These are phyloP conservation scores for Cyclotella choctawhatcheeana DNA, from an alignment of 108 stramenopile species.

Conservation along the genomic window DNA sequence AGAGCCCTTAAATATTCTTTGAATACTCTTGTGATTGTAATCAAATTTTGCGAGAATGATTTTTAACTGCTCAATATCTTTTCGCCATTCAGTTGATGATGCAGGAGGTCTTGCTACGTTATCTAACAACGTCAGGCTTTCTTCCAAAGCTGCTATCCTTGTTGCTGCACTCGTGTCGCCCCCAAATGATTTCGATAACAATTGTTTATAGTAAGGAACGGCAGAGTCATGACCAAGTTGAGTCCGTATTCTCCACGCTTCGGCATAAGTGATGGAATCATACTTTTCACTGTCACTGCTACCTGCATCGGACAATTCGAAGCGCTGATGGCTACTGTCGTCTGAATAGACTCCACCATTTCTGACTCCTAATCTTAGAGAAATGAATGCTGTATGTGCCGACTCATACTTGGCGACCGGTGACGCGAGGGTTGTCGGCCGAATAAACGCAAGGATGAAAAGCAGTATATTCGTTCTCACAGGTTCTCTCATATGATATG, in stretches of 20 bases:
- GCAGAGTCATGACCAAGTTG: slow-evolving; percentile 57
- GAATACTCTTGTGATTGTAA: slow-evolving; percentile 36
- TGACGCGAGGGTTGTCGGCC: too few species aligned
- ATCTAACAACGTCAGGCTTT: slow-evolving; percentile 15
- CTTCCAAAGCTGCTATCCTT: slow-evolving; percentile 55
- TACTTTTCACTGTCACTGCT: not conserved
- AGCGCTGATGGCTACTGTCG: too few species aligned
- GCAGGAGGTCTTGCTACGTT: slow-evolving; percentile 19
- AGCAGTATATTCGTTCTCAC: too few species aligned
- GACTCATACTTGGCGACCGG: too few species aligned
- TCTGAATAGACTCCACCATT: too few species aligned
- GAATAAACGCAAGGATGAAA: too few species aligned
- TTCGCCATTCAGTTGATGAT: slow-evolving; percentile 15
- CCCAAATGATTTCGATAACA: slow-evolving; percentile 24
- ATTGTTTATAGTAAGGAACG: slow-evolving; percentile 45
- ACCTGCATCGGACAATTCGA: not conserved
- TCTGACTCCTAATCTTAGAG: too few species aligned
- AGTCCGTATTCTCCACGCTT: slow-evolving; percentile 58
- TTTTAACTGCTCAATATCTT: slow-evolving; percentile 32
- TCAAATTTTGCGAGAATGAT: slow-evolving; percentile 26
- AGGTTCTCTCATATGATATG: too few species aligned
- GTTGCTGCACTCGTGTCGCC: slow-evolving; percentile 61
- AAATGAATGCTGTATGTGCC: too few species aligned
- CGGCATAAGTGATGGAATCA: slow-evolving; percentile 27
- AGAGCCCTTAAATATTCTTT: slow-evolving; percentile 34